Percentiles rank a stretch among this genome's conserved stretches.
Conservation (phyloP, 2,329 filamentous ascomycete species). For the Sclerotiophoma versabilis region DNA sequence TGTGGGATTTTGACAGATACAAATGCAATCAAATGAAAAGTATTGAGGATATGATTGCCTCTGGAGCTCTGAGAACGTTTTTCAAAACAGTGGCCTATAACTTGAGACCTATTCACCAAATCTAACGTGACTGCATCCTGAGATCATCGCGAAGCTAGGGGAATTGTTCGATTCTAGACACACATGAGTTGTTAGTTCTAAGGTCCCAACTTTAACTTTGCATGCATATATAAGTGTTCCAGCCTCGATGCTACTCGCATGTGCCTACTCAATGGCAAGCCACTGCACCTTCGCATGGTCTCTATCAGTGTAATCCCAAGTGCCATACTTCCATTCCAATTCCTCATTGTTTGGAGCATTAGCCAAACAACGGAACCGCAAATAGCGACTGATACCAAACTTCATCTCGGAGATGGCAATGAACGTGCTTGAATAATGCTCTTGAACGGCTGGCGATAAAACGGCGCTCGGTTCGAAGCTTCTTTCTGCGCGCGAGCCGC, state of each 20-base stretch:
- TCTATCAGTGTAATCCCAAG: neutral
- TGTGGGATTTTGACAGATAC: constrained; percentile 6
- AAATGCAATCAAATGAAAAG: constrained; percentile 16
- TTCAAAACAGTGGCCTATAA: too few species aligned
- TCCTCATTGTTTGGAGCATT: neutral
- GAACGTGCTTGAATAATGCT: neutral
- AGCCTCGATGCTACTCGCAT: too few species aligned
- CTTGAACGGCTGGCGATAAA: constrained; percentile 2
- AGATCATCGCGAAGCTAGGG: too few species aligned
- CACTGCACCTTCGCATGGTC: constrained; percentile 1
- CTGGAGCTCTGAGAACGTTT: too few species aligned
- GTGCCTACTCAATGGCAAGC: neutral
- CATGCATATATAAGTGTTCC: too few species aligned
- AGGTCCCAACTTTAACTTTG: too few species aligned
- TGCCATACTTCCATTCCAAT: neutral
- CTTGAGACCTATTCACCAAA: too few species aligned
- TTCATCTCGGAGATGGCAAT: neutral
- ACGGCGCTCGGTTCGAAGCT: neutral
- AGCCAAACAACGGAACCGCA: neutral
- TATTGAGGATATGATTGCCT: too few species aligned
- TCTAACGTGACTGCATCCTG: too few species aligned
- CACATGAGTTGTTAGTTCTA: too few species aligned
- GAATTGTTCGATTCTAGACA: too few species aligned
- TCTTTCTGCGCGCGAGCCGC: neutral
- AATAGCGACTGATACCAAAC: neutral